Evolutionary conservation across 1,139 yeast genomes (phyloP), one percentile per base, ranked within the genome.

Genomic region (Yamadazyma sp.): DNA sequence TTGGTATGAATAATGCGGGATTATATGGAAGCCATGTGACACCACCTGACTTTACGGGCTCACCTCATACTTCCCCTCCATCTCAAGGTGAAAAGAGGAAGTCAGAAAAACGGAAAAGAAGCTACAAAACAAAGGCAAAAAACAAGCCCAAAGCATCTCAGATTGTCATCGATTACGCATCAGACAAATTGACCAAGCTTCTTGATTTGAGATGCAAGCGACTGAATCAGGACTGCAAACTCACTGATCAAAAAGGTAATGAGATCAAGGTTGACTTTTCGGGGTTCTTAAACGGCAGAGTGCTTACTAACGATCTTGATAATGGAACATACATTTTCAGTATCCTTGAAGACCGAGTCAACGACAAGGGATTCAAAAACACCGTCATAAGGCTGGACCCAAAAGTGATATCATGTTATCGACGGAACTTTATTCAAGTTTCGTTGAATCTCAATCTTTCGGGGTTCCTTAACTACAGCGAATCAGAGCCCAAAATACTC

Each of bases 341-440:
- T 9, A 14, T 37, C n/a, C 14, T 39, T 11, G 44, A 40, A 16
- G 20, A 32, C 6, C 26, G 29, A 7, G 39, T 33, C 2, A 25
- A 34, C 9, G 32, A 17, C 5, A 26, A 26, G 10, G 41, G 38
- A 20, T 39, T 36, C 2, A 35, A 37, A n/a, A 43, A 38, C 15
- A 41, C 40, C 33, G 41, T 48, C 11, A 41, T 44, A 5, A 46
- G 43, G 22, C 33, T 35, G 33, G 64, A 63, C 39, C 73, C 75
- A 8, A 64, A 58, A 44, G 72, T 71, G 16, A 63, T 73, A 20
- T 66, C 74, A 11, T 73, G 77, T 48, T 73, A 73, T 51, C 55
- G 79, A 42, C 53, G 79, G 43, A 73, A 73, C 47, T 69, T 59
- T 47, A 67, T 73, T 40, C 76, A 69, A 45, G 50, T 70, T 10